Conservation (phyloP, 2,329 filamentous ascomycete species). For the Sarocladium strictum region DNA sequence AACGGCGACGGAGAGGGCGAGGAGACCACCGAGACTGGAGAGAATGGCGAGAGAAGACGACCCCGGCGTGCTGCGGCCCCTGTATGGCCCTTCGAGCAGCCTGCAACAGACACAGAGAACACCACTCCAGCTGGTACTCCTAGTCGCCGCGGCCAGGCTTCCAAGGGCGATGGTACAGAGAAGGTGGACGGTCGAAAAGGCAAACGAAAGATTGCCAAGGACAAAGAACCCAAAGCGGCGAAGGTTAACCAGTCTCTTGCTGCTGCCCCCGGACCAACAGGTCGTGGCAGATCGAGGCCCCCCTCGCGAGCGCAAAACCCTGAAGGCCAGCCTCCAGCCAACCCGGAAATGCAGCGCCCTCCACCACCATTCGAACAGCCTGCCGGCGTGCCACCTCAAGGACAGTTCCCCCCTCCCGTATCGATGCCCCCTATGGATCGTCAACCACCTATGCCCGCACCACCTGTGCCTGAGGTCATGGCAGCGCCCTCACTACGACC, state of each 20-base stretch:
- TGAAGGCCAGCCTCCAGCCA: conserved; percentile 33
- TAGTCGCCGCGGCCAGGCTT: conserved; percentile 39
- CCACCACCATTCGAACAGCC: conserved; percentile 38
- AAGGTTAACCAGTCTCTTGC: conserved; percentile 39
- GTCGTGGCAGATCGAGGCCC: conserved; percentile 47
- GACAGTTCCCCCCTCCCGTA: conserved; percentile 16
- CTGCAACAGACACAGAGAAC: conserved; percentile 51
- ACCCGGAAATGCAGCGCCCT: conserved; percentile 34
- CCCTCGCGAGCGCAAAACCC: conserved; percentile 43
- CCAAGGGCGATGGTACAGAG: conserved; percentile 39
- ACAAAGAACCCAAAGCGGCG: conserved; percentile 31
- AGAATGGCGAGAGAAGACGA: conserved; percentile 51
- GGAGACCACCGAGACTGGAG: conserved; percentile 49
- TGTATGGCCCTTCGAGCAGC: conserved; percentile 62
- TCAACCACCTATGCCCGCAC: conserved; percentile 25
- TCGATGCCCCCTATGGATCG: conserved; percentile 27
- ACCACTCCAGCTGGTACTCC: conserved; percentile 53
- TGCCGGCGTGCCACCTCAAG: conserved; percentile 34
- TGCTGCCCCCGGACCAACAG: conserved; percentile 35
- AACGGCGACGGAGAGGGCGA: conserved; percentile 53
- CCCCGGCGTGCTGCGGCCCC: conserved; percentile 64
- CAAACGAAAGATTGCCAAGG: conserved; percentile 35
- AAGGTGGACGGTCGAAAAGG: conserved; percentile 36
- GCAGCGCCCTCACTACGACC: conserved; percentile 50
- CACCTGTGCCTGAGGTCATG: conserved; percentile 45